Evolutionary conservation across 306 rosid genomes (phyloP).

Genomic region (Glycine tomentella): DNA sequence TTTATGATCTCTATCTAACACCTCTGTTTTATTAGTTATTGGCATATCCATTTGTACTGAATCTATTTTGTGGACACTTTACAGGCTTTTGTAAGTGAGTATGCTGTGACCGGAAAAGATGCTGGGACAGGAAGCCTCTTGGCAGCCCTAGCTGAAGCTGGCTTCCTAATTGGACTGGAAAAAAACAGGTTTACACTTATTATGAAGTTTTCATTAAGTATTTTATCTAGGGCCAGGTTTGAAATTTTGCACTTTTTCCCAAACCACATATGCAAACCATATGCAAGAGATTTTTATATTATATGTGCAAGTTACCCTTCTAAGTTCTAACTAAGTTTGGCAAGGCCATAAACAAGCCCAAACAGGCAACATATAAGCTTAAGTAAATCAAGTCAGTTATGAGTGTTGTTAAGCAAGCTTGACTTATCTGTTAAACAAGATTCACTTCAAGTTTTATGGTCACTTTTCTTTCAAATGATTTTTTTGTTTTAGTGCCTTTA

Average conservation of each 20-base stretch:
- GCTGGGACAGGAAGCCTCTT: constrained; percentile 87
- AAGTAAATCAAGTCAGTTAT: background rate
- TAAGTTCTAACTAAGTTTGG: constrained; percentile 2
- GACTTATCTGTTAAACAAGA: constrained; percentile 7
- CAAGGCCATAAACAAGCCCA: background rate
- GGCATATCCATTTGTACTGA: constrained; percentile 30
- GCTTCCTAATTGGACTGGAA: constrained; percentile 87
- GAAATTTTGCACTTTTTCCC: background rate
- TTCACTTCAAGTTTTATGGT: background rate
- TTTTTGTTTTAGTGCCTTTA: background rate
- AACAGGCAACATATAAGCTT: background rate
- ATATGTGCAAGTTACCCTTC: background rate
- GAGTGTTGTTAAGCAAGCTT: constrained; percentile 13
- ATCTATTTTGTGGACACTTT: constrained; percentile 32
- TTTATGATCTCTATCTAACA: constrained; percentile 20
- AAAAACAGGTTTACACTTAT: constrained; percentile 73
- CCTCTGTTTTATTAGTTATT: constrained; percentile 21
- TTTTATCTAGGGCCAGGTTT: constrained; percentile 3
- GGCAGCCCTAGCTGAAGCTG: constrained; percentile 90
- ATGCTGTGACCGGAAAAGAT: constrained; percentile 83
- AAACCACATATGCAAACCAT: background rate
- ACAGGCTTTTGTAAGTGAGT: constrained; percentile 98
- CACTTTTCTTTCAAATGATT: constrained; percentile 14
- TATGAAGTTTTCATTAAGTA: background rate
- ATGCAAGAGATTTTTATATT: background rate